Base-by-base conservation (phyloP, 108 stramenopile genomes). In the Conticribra weissflogii region DNA sequence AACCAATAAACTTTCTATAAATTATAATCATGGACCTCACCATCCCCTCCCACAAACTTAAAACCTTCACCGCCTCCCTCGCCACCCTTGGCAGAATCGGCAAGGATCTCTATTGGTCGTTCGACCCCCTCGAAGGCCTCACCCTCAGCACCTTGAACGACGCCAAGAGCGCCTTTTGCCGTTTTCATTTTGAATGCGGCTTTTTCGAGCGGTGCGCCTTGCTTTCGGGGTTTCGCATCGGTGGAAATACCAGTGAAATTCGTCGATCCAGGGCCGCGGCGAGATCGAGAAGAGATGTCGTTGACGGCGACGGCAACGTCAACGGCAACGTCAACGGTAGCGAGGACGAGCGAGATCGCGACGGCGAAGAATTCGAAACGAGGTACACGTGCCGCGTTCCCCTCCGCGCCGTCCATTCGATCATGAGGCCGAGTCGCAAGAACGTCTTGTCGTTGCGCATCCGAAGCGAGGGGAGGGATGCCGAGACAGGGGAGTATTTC, bases 101-200 rank as follows among this genome's bases (percentile, higher is more conserved):
- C 52, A 91, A 91, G 61, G 89, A 91, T 53, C 52, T 94, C 5
- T 88, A 89, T 53, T 23, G 90, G 2, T 90, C 91, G 21, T 94
- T 91, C 66, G 90, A 94, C 63, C 87, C 89, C 32, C 46, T 91
- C 34, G 88, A 87, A 51, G 93, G 93, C 28, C 68, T 91, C 52
- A 74, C 71, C 7, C 51, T 94, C 18, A 83, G 93, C 25, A 59
- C 83, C 0, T 59, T 94, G 46, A 91, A 91, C 60, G 93, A 94
- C 51, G 90, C 89, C 83, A 94, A 94, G 57, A 82, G 85, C 19
- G 88, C 90, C 28, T 94, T 83, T 72, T 76, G 74, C 21, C 63
- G 66, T 36, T 90, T 92, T 63, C 84, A 83, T 33, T 94, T 82
- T 63, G 84, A 88, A 53, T 64, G 54, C 18, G 58, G 51, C 0